Evolutionary conservation across 345 rosid genomes (phyloP).

Genomic region (Melaleuca alternifolia): DNA sequence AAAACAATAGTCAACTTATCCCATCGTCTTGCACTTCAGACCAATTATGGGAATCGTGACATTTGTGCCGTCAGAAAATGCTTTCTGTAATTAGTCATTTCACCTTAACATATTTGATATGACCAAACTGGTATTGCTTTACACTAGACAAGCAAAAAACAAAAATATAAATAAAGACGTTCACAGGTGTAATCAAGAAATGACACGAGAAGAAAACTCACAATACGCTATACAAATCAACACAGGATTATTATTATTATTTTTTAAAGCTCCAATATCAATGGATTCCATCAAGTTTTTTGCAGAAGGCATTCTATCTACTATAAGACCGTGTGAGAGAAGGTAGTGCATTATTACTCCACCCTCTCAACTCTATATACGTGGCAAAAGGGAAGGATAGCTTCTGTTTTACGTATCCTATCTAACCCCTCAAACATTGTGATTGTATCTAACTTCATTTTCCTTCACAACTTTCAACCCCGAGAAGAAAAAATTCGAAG

Average conservation of each 20-base stretch:
- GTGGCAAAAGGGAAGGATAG: not conserved
- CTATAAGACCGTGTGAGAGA: not conserved
- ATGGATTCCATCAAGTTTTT: not conserved
- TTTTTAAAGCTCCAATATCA: not conserved
- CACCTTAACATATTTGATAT: not conserved
- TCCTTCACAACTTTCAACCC: not conserved
- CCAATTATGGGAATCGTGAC: not conserved
- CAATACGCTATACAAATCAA: not conserved
- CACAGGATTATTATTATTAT: no score
- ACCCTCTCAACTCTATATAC: not conserved
- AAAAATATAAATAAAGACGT: not conserved
- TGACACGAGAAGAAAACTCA: not conserved
- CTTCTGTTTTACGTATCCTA: not conserved
- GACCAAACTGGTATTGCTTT: not conserved
- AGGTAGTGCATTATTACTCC: not conserved
- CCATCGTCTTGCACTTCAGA: not conserved
- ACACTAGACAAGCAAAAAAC: not conserved
- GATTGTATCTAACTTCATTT: not conserved
- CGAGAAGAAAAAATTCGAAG: not conserved
- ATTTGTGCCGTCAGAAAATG: not conserved
- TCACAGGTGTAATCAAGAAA: not conserved
- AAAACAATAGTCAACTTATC: not conserved
- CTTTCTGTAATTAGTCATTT: not conserved
- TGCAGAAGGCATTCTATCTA: not conserved
- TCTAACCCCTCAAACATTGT: not conserved